These are phyloP conservation scores for Penicillium odoratum DNA, from an alignment of 495 filamentous ascomycete genomes.

Conservation along the genomic window DNA sequence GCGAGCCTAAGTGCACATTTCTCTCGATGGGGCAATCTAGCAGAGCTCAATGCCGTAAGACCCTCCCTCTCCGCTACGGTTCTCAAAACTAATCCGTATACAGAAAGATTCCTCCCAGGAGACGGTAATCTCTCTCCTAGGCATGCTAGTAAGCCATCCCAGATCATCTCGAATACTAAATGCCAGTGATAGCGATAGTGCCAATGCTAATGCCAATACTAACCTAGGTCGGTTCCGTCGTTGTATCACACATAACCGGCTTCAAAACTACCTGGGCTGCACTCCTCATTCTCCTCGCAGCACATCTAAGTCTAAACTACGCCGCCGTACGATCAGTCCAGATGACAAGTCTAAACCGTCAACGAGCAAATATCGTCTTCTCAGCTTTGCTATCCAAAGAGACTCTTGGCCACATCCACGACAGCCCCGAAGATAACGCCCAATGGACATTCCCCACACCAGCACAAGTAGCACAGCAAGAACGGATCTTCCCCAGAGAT, in stretches of 20 bases:
- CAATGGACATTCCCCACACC: slow-evolving; percentile 53
- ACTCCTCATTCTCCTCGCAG: slow-evolving; percentile 66
- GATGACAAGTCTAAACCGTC: slow-evolving; percentile 84
- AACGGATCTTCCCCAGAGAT: slow-evolving; percentile 71
- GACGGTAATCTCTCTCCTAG: slow-evolving; percentile 86
- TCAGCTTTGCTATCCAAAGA: slow-evolving; percentile 35
- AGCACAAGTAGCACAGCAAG: slow-evolving; percentile 59
- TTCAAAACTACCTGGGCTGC: slow-evolving; percentile 72
- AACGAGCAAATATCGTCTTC: slow-evolving; percentile 80
- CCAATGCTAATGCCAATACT: not conserved
- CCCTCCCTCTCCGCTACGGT: too few relatives aligned
- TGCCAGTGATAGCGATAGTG: too few relatives aligned
- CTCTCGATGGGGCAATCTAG: slow-evolving; percentile 82
- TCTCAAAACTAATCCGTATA: slow-evolving; percentile 9
- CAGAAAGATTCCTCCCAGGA: slow-evolving; percentile 95
- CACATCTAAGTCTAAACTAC: slow-evolving; percentile 84
- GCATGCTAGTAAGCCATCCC: slow-evolving; percentile 68
- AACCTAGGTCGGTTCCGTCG: slow-evolving; percentile 67
- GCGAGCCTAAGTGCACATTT: slow-evolving; percentile 92
- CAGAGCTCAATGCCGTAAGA: slow-evolving; percentile 84
- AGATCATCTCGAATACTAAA: too few relatives aligned
- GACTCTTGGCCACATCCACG: not conserved
- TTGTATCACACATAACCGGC: slow-evolving; percentile 73
- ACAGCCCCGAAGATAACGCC: not conserved
- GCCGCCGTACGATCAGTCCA: slow-evolving; percentile 78